Conservation (phyloP, 257 asterid species). For the Fraxinus pennsylvanica region DNA sequence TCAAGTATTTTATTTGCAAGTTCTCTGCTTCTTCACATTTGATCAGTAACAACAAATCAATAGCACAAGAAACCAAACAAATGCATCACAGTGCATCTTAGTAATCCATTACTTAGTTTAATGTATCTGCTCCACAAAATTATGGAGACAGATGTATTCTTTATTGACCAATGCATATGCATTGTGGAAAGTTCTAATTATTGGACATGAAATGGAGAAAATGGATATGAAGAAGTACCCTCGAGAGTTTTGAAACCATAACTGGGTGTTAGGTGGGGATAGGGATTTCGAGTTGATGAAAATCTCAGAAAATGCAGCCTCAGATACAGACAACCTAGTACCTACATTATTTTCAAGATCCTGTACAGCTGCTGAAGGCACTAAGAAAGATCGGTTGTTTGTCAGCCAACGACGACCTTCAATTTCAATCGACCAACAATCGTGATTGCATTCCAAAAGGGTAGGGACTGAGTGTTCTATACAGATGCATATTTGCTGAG, state of each 20-base stretch:
- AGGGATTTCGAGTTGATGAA: background rate
- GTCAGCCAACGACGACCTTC: background rate
- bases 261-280: background rate
- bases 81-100: background rate
- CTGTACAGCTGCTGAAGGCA: conserved; percentile 35
- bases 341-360: conserved; percentile 19
- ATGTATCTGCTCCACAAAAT: background rate
- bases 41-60: too few species aligned
- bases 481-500: background rate
- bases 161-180: background rate
- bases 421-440: background rate
- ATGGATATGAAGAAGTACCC: background rate
- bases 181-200: background rate
- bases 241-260: background rate
- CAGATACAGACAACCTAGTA: conserved; percentile 4
- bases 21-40: too few species aligned
- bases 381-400: background rate
- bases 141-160: background rate
- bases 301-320: background rate
- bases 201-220: conserved; percentile 1
- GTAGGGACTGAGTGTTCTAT: background rate
- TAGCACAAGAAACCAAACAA: too few species aligned
- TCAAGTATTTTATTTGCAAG: too few species aligned
- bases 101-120: background rate
- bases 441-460: background rate